These are phyloP conservation scores for Ogataea trehaloabstinens DNA, from an alignment of 805 yeast species.

Conservation along the genomic window DNA sequence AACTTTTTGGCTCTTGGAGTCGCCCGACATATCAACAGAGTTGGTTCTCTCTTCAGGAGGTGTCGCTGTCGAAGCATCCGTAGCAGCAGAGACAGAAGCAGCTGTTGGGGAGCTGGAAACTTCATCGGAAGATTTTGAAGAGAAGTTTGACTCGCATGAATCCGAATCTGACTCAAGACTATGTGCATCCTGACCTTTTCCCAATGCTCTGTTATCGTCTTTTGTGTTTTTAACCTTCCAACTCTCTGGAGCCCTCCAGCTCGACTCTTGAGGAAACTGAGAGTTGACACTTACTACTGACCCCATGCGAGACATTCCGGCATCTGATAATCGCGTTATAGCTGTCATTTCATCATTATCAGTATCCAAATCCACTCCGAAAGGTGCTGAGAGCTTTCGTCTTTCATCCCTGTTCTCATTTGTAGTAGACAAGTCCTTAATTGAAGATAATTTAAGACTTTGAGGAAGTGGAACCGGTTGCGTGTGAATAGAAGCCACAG, in stretches of 20 bases:
- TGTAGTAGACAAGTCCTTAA: not conserved
- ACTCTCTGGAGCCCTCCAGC: slow-evolving; percentile 59
- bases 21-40: slow-evolving; percentile 8
- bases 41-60: slow-evolving; percentile 4
- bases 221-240: slow-evolving; percentile 51
- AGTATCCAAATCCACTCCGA: slow-evolving; percentile 27
- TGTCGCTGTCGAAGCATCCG: slow-evolving; percentile 9
- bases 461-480: slow-evolving; percentile 8
- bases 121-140: slow-evolving; percentile 10
- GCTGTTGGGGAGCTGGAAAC: slow-evolving; percentile 14
- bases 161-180: slow-evolving; percentile 19
- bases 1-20: slow-evolving; percentile 3
- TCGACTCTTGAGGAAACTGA: slow-evolving; percentile 9
- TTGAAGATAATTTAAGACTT: slow-evolving; percentile 5
- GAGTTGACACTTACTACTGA: slow-evolving; percentile 20
- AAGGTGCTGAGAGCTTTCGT: slow-evolving; percentile 5
- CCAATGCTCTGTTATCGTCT: slow-evolving; percentile 12
- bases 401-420: not conserved
- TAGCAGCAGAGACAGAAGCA: slow-evolving; percentile 11
- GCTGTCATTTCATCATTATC: slow-evolving; percentile 20
- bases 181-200: slow-evolving; percentile 4
- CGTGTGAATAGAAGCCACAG: not conserved
- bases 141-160: slow-evolving; percentile 14
- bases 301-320: slow-evolving; percentile 23
- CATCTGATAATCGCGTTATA: slow-evolving; percentile 17